phyloP scores from a whole-genome alignment of 1,284 basidiomycete species.

The Melampsora americana region DNA sequence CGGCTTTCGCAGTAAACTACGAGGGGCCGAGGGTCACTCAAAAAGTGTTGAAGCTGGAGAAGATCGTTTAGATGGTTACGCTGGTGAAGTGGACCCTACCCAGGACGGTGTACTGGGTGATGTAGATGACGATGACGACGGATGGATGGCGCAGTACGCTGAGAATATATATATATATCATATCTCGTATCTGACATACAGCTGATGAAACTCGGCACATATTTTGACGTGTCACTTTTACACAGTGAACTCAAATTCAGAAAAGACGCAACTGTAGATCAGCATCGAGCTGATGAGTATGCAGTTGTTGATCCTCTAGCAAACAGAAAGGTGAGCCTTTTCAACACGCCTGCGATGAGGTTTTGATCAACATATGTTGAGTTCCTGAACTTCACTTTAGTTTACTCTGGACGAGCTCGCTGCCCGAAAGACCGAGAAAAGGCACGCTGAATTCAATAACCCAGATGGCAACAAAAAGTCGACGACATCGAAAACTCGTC shows the following conservation, averaged over 20 bases:
- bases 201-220: background rate
- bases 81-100: conserved; percentile 35
- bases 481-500: background rate
- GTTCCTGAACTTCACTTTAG: background rate
- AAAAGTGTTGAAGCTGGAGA: conserved; percentile 1
- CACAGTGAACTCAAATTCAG: conserved; percentile 29
- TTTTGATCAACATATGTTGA: background rate
- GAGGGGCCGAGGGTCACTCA: conserved; percentile 12
- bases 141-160: conserved; percentile 39
- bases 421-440: conserved; percentile 37
- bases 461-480: background rate
- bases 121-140: conserved; percentile 41
- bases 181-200: background rate
- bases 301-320: conserved; percentile 39
- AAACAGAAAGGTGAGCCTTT: conserved; percentile 30
- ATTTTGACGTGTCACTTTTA: background rate
- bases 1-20: conserved; percentile 35
- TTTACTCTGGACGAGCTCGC: conserved; percentile 34
- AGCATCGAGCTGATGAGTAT: conserved; percentile 38
- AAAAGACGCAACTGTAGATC: conserved; percentile 41
- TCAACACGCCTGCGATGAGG: background rate
- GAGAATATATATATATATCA: background rate
- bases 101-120: conserved; percentile 39
- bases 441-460: conserved; percentile 3
- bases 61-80: conserved; percentile 35